phyloP scores from a whole-genome alignment of 2,329 filamentous ascomycete genomes.

The Juglanconis oblonga region DNA sequence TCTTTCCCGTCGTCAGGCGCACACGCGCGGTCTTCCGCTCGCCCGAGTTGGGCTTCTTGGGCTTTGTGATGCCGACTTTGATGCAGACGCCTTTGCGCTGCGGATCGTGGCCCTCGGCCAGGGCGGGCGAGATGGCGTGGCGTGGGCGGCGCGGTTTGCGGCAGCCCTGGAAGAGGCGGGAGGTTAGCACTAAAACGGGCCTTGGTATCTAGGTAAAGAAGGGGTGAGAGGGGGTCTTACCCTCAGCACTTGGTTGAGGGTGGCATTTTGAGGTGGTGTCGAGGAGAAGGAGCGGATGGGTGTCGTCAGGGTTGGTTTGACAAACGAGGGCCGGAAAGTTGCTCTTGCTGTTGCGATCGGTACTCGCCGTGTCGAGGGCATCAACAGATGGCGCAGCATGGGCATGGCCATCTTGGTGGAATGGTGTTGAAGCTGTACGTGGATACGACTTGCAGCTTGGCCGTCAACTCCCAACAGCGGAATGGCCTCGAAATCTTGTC shows the following conservation, averaged over 20 bases:
- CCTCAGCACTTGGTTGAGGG: slow-evolving; percentile 70
- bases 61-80: slow-evolving; percentile 88
- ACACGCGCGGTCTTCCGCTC: slow-evolving; percentile 95
- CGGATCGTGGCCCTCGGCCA: slow-evolving; percentile 66
- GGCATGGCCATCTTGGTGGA: slow-evolving; percentile 29
- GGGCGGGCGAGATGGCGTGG: slow-evolving; percentile 82
- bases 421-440: neutral
- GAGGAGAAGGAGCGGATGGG: slow-evolving; percentile 32
- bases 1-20: slow-evolving; percentile 78
- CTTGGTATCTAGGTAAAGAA: neutral
- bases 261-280: slow-evolving; percentile 54
- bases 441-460: neutral
- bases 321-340: slow-evolving; percentile 21
- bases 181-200: neutral
- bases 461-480: neutral
- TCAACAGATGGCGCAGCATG: slow-evolving; percentile 33
- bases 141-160: slow-evolving; percentile 77
- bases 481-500: slow-evolving; percentile 11
- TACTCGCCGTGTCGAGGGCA: slow-evolving; percentile 27
- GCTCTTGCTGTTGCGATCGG: slow-evolving; percentile 11
- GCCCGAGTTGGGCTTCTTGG: slow-evolving; percentile 98
- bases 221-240: slow-evolving; percentile 29
- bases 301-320: slow-evolving; percentile 21
- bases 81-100: slow-evolving; percentile 94
- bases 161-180: slow-evolving; percentile 56